Evolutionary conservation across 306 rosid species (phyloP).

Genomic region (Fragaria ananassa): DNA sequence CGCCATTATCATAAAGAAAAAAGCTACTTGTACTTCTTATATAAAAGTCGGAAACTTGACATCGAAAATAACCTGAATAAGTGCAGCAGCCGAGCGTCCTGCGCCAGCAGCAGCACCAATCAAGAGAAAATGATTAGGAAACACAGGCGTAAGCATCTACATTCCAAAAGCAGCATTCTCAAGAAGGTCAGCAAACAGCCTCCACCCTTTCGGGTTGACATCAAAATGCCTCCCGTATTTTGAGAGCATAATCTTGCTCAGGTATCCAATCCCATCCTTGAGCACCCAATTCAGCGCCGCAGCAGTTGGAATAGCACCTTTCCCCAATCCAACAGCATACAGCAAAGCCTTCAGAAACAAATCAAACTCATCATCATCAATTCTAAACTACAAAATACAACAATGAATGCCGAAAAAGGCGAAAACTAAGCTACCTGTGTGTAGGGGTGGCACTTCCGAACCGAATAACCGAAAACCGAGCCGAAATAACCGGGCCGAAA

Average conservation of each 20-base stretch:
- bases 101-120: constrained; percentile 94
- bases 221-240: constrained; percentile 94
- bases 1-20: no score
- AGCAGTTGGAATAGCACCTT: constrained; percentile 82
- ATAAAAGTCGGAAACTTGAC: no score
- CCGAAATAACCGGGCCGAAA: no score
- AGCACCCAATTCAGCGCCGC: constrained; percentile 82
- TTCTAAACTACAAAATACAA: not conserved
- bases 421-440: constrained; percentile 3
- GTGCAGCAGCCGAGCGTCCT: constrained; percentile 71
- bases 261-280: constrained; percentile 92
- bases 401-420: not conserved
- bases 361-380: not conserved
- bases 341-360: constrained; percentile 51
- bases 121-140: constrained; percentile 61
- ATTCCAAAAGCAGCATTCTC: constrained; percentile 91
- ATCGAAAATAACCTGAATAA: constrained; percentile 38
- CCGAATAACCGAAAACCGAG: no score
- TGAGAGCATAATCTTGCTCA: constrained; percentile 78
- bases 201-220: constrained; percentile 93
- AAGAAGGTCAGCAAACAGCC: constrained; percentile 84
- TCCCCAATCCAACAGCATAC: constrained; percentile 88
- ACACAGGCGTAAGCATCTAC: constrained; percentile 86
- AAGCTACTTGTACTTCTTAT: no score
- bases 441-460: no score